A percentile compares a stretch with the other conserved stretches of the same genome.
These are phyloP conservation scores for Calocybe indica DNA, from an alignment of 768 basidiomycete species.

Conservation along the genomic window DNA sequence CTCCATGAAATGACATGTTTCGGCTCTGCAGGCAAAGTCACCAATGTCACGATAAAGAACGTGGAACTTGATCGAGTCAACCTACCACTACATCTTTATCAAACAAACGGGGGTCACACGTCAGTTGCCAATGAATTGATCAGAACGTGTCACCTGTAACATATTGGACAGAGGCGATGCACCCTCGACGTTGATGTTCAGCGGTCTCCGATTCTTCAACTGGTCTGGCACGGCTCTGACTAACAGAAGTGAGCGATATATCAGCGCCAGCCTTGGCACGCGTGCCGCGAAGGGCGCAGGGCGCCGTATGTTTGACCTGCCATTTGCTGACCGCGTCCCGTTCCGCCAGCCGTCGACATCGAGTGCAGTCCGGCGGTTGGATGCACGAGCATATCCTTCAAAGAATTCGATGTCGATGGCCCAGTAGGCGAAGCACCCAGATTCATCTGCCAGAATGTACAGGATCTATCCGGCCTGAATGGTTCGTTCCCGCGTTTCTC, in stretches of 20 bases:
- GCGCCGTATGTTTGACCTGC: too few species aligned
- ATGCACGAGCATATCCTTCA: constrained; percentile 39
- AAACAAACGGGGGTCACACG: constrained; percentile 46
- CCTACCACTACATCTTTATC: constrained; percentile 40
- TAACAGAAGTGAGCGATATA: constrained; percentile 26
- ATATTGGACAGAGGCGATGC: constrained; percentile 32
- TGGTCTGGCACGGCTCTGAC: constrained; percentile 41
- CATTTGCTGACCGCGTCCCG: neutral
- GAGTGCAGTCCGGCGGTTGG: constrained; percentile 43
- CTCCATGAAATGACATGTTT: neutral
- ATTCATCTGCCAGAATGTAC: constrained; percentile 43
- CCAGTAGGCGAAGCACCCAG: constrained; percentile 28
- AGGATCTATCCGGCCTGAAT: constrained; percentile 26
- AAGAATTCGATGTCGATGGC: constrained; percentile 30
- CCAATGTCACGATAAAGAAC: constrained; percentile 36
- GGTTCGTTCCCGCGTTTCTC: constrained; percentile 15
- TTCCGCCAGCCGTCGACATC: constrained; percentile 37
- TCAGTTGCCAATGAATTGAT: constrained; percentile 12
- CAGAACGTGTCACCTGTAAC: neutral
- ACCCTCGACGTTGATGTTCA: constrained; percentile 43
- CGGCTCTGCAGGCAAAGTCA: constrained; percentile 30
- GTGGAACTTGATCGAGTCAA: constrained; percentile 42
- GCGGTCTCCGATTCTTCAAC: constrained; percentile 37
- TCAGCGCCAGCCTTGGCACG: neutral
- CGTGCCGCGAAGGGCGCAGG: too few species aligned